A percentile compares a stretch with the other conserved stretches of the same genome.
Conservation (phyloP, 257 asterid genomes). For the Solanum okadae region DNA sequence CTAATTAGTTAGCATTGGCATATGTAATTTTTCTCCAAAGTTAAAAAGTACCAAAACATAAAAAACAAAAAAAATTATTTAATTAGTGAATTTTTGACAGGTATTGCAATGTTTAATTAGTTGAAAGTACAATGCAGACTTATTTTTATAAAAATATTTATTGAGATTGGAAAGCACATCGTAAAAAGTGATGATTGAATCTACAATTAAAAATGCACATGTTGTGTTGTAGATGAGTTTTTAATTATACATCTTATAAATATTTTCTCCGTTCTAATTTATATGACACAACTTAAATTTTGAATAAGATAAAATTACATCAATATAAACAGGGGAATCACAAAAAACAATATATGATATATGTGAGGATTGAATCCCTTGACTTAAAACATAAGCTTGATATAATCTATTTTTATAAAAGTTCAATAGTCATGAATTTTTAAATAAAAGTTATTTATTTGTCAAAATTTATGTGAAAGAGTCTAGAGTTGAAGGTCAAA, state of each 20-base stretch:
- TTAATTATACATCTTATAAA: background rate
- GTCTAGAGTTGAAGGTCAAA: background rate
- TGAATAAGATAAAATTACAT: accelerated
- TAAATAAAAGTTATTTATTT: too few relatives aligned
- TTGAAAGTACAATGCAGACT: background rate
- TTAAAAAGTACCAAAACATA: background rate
- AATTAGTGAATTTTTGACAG: background rate
- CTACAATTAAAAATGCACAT: background rate
- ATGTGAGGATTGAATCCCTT: background rate
- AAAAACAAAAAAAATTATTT: background rate
- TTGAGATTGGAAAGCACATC: background rate
- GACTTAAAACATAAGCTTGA: background rate
- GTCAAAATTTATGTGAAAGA: background rate
- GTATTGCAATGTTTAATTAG: background rate
- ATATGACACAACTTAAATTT: background rate
- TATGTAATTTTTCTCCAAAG: background rate
- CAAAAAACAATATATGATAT: background rate
- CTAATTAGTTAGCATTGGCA: background rate
- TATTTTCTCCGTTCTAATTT: background rate
- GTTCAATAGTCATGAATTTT: background rate
- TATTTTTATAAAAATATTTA: background rate
- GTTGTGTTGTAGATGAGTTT: background rate
- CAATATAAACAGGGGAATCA: background rate
- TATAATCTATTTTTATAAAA: too few relatives aligned
- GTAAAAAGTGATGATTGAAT: background rate